These are phyloP conservation scores for Conticribra guillardii DNA, from an alignment of 108 stramenopile species.

Conservation along the genomic window DNA sequence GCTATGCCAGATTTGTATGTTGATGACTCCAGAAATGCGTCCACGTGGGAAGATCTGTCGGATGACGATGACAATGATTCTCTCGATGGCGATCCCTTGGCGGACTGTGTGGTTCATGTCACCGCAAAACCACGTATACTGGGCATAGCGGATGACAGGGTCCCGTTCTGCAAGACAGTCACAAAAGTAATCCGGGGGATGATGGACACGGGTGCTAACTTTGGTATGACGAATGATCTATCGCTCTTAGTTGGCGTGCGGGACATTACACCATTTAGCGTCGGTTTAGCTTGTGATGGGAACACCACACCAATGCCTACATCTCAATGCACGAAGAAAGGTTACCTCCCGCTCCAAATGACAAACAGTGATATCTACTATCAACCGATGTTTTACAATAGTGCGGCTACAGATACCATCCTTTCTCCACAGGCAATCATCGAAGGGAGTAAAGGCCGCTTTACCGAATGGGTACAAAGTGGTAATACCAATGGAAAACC, in stretches of 20 bases:
- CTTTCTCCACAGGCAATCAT: conserved; percentile 1
- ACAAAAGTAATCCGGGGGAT: too few species aligned
- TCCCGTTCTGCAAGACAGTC: too few species aligned
- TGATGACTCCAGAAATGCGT: too few species aligned
- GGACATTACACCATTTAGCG: neutral
- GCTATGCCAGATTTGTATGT: too few species aligned
- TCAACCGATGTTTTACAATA: conserved; percentile 2
- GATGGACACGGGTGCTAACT: neutral
- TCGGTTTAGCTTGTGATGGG: neutral
- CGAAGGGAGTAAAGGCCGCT: too few species aligned
- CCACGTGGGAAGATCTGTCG: too few species aligned
- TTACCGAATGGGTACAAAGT: conserved; percentile 1
- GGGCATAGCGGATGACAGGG: too few species aligned
- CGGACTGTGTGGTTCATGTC: too few species aligned
- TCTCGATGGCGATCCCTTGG: too few species aligned
- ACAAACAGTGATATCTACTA: neutral
- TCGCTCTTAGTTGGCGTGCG: neutral
- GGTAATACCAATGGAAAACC: neutral
- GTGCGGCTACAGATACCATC: neutral
- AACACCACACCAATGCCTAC: neutral
- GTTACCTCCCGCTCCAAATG: conserved; percentile 1
- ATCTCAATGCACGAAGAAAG: neutral
- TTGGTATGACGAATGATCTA: neutral
- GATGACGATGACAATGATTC: too few species aligned
- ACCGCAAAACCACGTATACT: too few species aligned